Base-by-base conservation (phyloP, 768 basidiomycete genomes). In the Suillus decipiens region DNA sequence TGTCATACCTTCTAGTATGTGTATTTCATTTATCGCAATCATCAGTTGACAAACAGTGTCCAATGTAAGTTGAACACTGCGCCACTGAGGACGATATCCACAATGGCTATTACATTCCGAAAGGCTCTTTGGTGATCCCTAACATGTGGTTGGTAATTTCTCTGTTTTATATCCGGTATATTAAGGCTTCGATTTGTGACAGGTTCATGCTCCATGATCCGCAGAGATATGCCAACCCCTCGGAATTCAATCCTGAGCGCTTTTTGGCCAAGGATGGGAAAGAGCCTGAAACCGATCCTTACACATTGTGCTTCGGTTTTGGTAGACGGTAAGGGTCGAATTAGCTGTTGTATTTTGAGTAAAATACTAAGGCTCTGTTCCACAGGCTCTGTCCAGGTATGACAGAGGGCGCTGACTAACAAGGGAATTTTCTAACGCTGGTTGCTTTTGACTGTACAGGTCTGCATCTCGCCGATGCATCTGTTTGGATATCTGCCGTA, bases 121-220 rank as follows among this genome's bases (percentile, higher is more conserved):
- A 72, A 55, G 75, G 73, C 51, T 65, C 68, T 2, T n/a, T 31
- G 8, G 61, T 74, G 5, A 56, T 70, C 12, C 68, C 70, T 22
- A 70, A 75, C 10, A 33, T 43, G 1, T 73, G 72, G 70, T 69
- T 60, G 48, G 79, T 71, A 41, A 17, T 67, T 4, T 42, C 37
- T 22, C 48, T 47, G 17, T 62, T 47, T 6, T 22, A 8, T 17
- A 50, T 28, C 14, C 15, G 14, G 8, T 50, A 15, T 28, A 50
- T 24, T 24, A 24, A 47, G 5, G 0, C 15, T 56, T 57, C 4
- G 12, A 48, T 7, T 33, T 53, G 3, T 1, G 11, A 41, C 61
- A 86, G 86, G 86, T 74, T 72, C 17, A 81, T 88, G 71, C 72
- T 84, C 1, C 82, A 82, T 51, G 81, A 89, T 68, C 78, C 79